Evolutionary conservation across 768 basidiomycete genomes (phyloP), one percentile per base, ranked within the genome.

Genomic region (Clitopilus hobsonii): DNA sequence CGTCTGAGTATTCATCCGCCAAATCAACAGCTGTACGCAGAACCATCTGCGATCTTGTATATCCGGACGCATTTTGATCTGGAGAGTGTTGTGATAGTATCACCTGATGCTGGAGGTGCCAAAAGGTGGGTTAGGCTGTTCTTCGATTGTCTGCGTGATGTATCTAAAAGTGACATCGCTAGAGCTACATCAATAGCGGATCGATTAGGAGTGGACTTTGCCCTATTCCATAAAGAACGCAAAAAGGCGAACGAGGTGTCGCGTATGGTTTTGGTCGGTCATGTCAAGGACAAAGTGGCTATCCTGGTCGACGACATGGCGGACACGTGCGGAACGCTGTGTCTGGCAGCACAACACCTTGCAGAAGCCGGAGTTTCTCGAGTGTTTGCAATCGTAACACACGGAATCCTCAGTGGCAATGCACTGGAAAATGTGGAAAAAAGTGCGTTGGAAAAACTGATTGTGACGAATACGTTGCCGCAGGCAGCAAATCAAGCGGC

Each of bases 281-380:
- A 93, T 64, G 94, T 95, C 58, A 85, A 83, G 67, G 94, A 87
- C 67, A 94, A 98, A 75, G 80, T 85, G 38, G 97, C 95, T 53
- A 94, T 99, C 55, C 78, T 99, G 25, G 90, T 98, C 45, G 97
- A 98, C 76, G 97, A 99, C 76, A 98, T 99, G 94, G 93, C 94
- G 26, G 93, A 96, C 71, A 96, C 94, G 38, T 96, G 93, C 63
- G 93, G 93, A 52, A 99, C 97, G 56, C 82, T 99, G 57, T 88
- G 89, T 61, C 80, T 98, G 53, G 97, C 97, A 0, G 93, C 96
- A 6, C 78, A 83, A 60, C 92, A 97, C 59, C 79, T 99, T 54
- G 75, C 86, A 27, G 93, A 97, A 61, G 93, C 91, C 6, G 96
- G 96, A 2, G 95, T 94, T 8, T 67, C 77, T 38, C 85, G 85